Evolutionary conservation across 2,329 filamentous ascomycete genomes (phyloP).

Genomic region (Neopestalotiopsis sp.): DNA sequence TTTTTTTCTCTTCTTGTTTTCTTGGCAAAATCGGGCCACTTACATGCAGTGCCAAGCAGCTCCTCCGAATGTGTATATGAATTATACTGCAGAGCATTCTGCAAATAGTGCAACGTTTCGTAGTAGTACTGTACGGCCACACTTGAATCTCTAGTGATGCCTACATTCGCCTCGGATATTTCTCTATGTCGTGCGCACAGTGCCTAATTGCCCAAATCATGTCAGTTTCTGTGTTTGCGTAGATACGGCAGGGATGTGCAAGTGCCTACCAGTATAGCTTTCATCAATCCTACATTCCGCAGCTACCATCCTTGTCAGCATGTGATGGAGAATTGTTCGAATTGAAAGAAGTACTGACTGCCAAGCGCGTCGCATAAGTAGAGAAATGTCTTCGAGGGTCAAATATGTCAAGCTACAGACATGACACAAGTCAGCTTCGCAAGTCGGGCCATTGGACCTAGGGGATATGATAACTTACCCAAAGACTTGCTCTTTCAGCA

Average conservation of each 20-base stretch:
- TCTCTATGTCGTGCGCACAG: conserved; percentile 55
- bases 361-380: conserved; percentile 38
- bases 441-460: background rate
- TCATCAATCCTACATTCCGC: conserved; percentile 9
- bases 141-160: conserved; percentile 39
- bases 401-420: conserved; percentile 35
- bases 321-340: background rate
- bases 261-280: conserved; percentile 10
- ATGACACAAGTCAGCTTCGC: background rate
- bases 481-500: conserved; percentile 29
- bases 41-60: conserved; percentile 63
- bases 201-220: conserved; percentile 60
- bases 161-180: conserved; percentile 24
- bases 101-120: conserved; percentile 66
- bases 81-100: conserved; percentile 61
- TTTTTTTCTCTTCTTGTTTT: background rate
- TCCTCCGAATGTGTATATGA: conserved; percentile 63
- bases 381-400: conserved; percentile 39
- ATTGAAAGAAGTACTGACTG: conserved; percentile 24
- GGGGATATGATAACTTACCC: conserved; percentile 20
- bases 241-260: background rate
- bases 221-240: conserved; percentile 33
- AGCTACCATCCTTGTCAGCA: background rate
- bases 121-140: conserved; percentile 61
- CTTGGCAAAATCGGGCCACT: background rate